Conservation (phyloP, 441 rosid species). For the Croton laevigatus region DNA sequence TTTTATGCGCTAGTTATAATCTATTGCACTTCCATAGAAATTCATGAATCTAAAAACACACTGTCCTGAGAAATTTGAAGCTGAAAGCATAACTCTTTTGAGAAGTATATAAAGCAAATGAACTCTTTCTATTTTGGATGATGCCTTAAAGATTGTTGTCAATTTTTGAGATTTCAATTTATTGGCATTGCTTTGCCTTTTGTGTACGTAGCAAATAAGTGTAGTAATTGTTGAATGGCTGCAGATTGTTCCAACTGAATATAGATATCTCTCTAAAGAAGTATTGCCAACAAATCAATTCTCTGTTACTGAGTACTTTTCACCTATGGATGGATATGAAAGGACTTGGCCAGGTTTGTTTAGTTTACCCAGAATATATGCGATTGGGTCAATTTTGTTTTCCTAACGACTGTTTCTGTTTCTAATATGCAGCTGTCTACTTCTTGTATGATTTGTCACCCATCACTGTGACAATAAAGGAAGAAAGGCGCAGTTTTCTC, state of each 20-base stretch:
- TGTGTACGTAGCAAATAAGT: neutral
- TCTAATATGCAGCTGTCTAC: constrained; percentile 67
- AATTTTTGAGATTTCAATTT: neutral
- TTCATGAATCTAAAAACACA: neutral
- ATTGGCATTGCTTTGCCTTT: neutral
- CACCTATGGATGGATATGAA: constrained; percentile 65
- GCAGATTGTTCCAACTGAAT: constrained; percentile 98
- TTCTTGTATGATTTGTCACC: constrained; percentile 96
- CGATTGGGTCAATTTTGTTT: constrained; percentile 11
- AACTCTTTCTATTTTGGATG: neutral
- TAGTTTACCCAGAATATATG: neutral
- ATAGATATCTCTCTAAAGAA: constrained; percentile 78
- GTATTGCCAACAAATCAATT: constrained; percentile 89
- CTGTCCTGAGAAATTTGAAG: neutral
- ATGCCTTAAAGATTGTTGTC: neutral
- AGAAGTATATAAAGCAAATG: neutral
- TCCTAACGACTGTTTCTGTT: neutral
- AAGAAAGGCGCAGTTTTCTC: constrained; percentile 87
- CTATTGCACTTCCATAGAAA: neutral
- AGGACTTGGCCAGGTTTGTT: constrained; percentile 92
- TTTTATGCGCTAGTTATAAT: neutral
- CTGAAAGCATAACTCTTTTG: neutral
- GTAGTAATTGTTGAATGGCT: constrained; percentile 12
- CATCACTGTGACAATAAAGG: constrained; percentile 88
- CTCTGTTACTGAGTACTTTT: constrained; percentile 87